Conservation (phyloP, 1,284 basidiomycete species). For the Fomes fomentarius region DNA sequence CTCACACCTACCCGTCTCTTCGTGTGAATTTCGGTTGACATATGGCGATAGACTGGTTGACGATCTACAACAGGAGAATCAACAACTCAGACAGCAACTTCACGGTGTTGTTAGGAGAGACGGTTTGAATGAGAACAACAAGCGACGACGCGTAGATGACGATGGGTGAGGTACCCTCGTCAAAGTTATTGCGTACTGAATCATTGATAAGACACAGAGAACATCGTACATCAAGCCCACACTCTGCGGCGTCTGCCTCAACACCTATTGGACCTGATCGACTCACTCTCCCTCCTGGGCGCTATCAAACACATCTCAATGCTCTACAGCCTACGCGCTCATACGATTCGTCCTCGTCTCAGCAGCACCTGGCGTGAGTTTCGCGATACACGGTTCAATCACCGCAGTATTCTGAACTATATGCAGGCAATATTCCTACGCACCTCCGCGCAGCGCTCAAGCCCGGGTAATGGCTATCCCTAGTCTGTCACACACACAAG, state of each 20-base stretch:
- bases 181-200: no score
- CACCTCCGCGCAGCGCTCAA: slow-evolving; percentile 45
- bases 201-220: no score
- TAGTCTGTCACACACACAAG: slow-evolving; percentile 28
- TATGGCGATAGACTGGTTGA: slow-evolving; percentile 36
- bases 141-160: slow-evolving; percentile 55
- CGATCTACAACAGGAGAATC: slow-evolving; percentile 52
- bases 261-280: slow-evolving; percentile 58
- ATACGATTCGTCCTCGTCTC: not conserved
- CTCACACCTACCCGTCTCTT: slow-evolving; percentile 1
- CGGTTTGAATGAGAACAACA: slow-evolving; percentile 57
- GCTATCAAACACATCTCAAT: slow-evolving; percentile 49
- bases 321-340: slow-evolving; percentile 29
- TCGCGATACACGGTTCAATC: not conserved
- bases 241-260: slow-evolving; percentile 45
- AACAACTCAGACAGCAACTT: slow-evolving; percentile 45
- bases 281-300: slow-evolving; percentile 60
- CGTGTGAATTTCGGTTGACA: not conserved
- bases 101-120: slow-evolving; percentile 40
- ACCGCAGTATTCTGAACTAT: not conserved
- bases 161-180: slow-evolving; percentile 59
- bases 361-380: slow-evolving; percentile 10
- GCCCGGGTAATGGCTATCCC: slow-evolving; percentile 30
- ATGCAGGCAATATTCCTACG: slow-evolving; percentile 63
- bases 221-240: slow-evolving; percentile 58